phyloP scores from a whole-genome alignment of 176 grass and related monocot species.

The Sorghum bicolor region Sorghum_bicolor_NCBIv3 NC_012877.2:3700001-3700500 shows the following conservation, averaged over 20 bases:
- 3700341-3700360: slow-evolving; percentile 38
- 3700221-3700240: slow-evolving; percentile 43
- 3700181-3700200: slow-evolving; percentile 28
- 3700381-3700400: slow-evolving; percentile 40
- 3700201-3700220: slow-evolving; percentile 48
- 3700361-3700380: slow-evolving; percentile 34
- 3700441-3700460: slow-evolving; percentile 55
- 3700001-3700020: too few species aligned
- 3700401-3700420: slow-evolving; percentile 45
- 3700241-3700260: slow-evolving; percentile 28
- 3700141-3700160: slow-evolving; percentile 26
- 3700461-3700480: slow-evolving; percentile 64
- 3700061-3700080: slow-evolving; percentile 35
- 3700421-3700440: slow-evolving; percentile 39
- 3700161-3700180: slow-evolving; percentile 51
- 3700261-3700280: slow-evolving; percentile 48
- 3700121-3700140: slow-evolving; percentile 40
- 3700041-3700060: too few species aligned
- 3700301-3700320: slow-evolving; percentile 51
- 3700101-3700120: slow-evolving; percentile 34
- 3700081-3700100: slow-evolving; percentile 38
- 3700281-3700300: slow-evolving; percentile 24
- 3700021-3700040: too few species aligned
- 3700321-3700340: slow-evolving; percentile 48
- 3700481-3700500: slow-evolving; percentile 73